phyloP scores from a whole-genome alignment of 805 yeast species.

The Clavispora fructus region DNA sequence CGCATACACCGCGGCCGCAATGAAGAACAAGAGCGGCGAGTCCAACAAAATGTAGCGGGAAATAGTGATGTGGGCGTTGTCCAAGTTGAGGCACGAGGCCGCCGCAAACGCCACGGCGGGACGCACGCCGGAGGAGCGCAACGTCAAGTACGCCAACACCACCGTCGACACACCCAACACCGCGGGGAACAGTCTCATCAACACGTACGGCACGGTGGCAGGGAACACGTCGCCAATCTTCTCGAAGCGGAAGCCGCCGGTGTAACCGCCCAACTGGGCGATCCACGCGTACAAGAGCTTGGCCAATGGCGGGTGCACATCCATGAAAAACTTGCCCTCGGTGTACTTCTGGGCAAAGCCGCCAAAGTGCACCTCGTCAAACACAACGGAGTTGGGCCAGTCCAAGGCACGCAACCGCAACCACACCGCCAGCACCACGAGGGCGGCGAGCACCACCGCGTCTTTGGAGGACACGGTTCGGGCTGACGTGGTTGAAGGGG shows the following conservation, averaged over 20 bases:
- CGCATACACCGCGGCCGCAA: slow-evolving; percentile 64
- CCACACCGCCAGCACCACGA: slow-evolving; percentile 45
- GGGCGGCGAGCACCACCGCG: slow-evolving; percentile 23
- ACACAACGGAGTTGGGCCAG: slow-evolving; percentile 77
- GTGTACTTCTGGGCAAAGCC: slow-evolving; percentile 88
- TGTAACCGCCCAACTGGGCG: slow-evolving; percentile 62
- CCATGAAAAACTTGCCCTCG: slow-evolving; percentile 60
- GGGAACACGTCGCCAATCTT: slow-evolving; percentile 65
- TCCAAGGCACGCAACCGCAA: slow-evolving; percentile 61
- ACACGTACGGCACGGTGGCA: slow-evolving; percentile 51
- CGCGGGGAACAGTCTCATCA: slow-evolving; percentile 71
- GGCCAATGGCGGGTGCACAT: slow-evolving; percentile 77
- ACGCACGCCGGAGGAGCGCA: slow-evolving; percentile 68
- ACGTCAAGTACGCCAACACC: slow-evolving; percentile 58
- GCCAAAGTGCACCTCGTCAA: slow-evolving; percentile 94
- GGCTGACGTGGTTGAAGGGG: slow-evolving; percentile 26
- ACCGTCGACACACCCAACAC: slow-evolving; percentile 64
- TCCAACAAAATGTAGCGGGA: slow-evolving; percentile 72
- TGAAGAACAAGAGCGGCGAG: slow-evolving; percentile 71
- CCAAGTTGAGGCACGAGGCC: slow-evolving; percentile 52
- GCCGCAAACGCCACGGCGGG: slow-evolving; percentile 57
- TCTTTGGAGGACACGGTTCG: slow-evolving; percentile 19
- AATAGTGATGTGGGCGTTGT: slow-evolving; percentile 65
- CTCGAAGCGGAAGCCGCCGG: slow-evolving; percentile 63
- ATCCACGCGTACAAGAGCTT: slow-evolving; percentile 72